Evolutionary conservation across 192 early-diverging fungal species (phyloP).

Genomic region (Globomyces pollinis-pini): DNA sequence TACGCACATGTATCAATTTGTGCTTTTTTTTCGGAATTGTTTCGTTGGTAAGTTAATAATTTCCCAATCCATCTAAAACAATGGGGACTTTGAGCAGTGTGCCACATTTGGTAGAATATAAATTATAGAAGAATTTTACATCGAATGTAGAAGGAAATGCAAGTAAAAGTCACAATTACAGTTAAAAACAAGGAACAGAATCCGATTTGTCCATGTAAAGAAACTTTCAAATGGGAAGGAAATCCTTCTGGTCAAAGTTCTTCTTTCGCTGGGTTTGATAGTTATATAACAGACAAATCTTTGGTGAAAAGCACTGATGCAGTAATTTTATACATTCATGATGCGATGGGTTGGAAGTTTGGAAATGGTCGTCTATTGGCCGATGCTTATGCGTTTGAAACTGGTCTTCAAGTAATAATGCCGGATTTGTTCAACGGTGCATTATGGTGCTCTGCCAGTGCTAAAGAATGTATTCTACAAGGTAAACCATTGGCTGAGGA

Average conservation of each 20-base stretch:
- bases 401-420: not conserved
- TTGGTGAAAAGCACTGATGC: not conserved
- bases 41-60: no score
- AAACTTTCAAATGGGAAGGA: not conserved
- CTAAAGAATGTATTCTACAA: not conserved
- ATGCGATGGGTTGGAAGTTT: not conserved
- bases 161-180: no score
- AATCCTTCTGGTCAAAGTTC: not conserved
- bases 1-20: no score
- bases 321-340: constrained; percentile 1
- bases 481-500: not conserved
- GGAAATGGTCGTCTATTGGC: not conserved
- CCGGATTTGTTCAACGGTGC: not conserved
- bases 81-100: no score
- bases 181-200: no score
- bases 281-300: not conserved
- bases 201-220: no score
- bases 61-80: no score
- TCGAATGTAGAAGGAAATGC: no score
- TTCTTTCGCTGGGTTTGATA: not conserved
- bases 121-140: no score
- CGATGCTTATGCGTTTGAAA: not conserved
- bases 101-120: no score
- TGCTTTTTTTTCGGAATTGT: no score
- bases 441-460: no score